These are phyloP conservation scores for Neurospora crassa DNA, from an alignment of 2,329 filamentous ascomycete genomes.

Conservation along the genomic window DNA sequence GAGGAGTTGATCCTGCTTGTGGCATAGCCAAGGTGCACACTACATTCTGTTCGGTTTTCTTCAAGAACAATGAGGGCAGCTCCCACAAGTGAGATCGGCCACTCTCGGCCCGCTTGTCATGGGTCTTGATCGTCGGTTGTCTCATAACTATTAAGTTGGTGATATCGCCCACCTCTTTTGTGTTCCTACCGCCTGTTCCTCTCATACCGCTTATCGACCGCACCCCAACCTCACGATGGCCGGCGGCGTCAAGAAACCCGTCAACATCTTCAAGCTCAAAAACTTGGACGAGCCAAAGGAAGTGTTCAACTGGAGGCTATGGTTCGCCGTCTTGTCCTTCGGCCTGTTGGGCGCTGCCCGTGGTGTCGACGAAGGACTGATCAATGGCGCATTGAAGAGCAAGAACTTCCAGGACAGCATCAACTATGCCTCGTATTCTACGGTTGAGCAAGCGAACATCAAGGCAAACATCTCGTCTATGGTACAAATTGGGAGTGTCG, in stretches of 20 bases:
- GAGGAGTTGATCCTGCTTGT: not conserved
- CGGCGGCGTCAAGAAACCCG: constrained; percentile 43
- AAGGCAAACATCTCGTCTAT: constrained; percentile 71
- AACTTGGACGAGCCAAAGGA: constrained; percentile 57
- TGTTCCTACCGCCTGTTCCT: not conserved
- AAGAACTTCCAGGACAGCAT: constrained; percentile 53
- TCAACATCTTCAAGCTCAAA: constrained; percentile 55
- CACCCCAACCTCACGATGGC: constrained; percentile 28
- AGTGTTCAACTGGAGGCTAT: constrained; percentile 68
- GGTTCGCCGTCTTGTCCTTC: constrained; percentile 67
- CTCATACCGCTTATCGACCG: not conserved
- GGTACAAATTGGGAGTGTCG: constrained; percentile 72
- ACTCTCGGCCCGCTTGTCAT: not conserved
- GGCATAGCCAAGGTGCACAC: not conserved
- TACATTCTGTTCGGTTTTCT: not conserved
- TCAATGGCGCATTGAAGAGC: constrained; percentile 61
- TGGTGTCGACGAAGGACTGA: constrained; percentile 74
- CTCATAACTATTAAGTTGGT: not conserved
- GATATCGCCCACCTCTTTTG: not conserved
- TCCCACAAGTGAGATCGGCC: not conserved
- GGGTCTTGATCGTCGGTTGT: too few species aligned
- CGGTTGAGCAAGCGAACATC: constrained; percentile 52
- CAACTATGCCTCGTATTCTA: constrained; percentile 42
- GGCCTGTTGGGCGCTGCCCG: constrained; percentile 68
- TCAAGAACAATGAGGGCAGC: not conserved